phyloP scores from a whole-genome alignment of 2,329 filamentous ascomycete species.

The Pseudocercospora musae region DNA sequence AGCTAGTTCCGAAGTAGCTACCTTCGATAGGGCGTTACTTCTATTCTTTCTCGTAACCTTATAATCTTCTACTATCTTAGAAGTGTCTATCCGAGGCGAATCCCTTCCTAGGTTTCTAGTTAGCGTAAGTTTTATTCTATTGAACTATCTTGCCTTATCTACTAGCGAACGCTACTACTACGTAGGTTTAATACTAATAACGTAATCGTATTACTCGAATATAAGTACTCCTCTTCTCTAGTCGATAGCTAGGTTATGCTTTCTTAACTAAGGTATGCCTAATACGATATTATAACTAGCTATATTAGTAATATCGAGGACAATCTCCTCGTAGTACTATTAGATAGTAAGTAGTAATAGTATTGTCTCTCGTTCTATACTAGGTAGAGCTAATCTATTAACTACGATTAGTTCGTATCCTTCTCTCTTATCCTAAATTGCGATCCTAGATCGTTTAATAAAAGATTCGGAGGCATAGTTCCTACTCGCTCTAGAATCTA shows the following conservation, averaged over 20 bases:
- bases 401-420: not conserved
- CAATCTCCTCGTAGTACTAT: constrained; percentile 9
- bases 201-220: constrained; percentile 2
- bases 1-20: no score
- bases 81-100: not conserved
- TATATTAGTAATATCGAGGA: constrained; percentile 12
- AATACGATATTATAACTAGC: constrained; percentile 14
- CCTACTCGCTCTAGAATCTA: constrained; percentile 2
- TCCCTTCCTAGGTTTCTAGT: not conserved
- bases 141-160: constrained; percentile 6
- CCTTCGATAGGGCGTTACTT: not conserved
- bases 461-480: not conserved
- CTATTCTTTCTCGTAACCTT: not conserved
- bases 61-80: not conserved
- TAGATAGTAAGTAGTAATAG: constrained; percentile 3
- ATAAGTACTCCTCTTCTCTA: constrained; percentile 8
- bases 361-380: constrained; percentile 4
- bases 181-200: constrained; percentile 1
- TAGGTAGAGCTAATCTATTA: not conserved
- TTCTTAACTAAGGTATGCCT: no score
- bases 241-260: no score
- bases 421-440: not conserved
- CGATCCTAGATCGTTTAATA: no score
- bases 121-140: not conserved
- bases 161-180: not conserved